These are phyloP conservation scores for Nematodospora anomalae DNA, from an alignment of 1,139 yeast genomes.

Conservation along the genomic window DNA sequence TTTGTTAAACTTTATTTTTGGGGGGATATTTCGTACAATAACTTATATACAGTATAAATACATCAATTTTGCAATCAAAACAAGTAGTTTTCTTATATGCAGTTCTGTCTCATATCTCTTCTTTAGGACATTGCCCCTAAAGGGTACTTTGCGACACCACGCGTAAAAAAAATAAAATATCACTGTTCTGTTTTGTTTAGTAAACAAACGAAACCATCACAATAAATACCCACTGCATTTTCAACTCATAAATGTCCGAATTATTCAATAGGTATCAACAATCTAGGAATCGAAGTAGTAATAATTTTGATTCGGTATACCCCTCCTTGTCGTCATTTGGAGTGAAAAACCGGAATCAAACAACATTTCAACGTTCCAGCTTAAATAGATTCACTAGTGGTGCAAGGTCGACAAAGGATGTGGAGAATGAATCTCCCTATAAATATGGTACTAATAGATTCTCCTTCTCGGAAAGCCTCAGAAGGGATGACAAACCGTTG, in stretches of 20 bases:
- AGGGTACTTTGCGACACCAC: slow-evolving; percentile 1
- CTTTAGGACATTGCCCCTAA: too few relatives aligned
- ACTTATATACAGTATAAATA: too few relatives aligned
- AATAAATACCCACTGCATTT: not conserved
- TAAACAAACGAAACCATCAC: slow-evolving; percentile 1
- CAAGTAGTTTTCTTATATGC: not conserved
- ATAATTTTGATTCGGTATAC: not conserved
- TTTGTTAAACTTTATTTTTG: too few relatives aligned
- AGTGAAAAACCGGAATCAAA: slow-evolving; percentile 1
- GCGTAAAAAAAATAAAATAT: too few relatives aligned
- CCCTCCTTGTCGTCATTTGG: slow-evolving; percentile 5
- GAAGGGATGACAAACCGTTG: not conserved
- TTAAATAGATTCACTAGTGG: not conserved
- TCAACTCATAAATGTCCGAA: slow-evolving; percentile 9
- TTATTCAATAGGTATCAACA: slow-evolving; percentile 11
- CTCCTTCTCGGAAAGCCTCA: not conserved
- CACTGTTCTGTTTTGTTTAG: not conserved
- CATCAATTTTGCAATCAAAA: not conserved
- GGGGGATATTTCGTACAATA: too few relatives aligned
- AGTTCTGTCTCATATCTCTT: not conserved
- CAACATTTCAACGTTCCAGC: not conserved
- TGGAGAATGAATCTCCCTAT: not conserved
- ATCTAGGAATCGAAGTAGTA: slow-evolving; percentile 2
- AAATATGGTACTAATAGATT: not conserved
- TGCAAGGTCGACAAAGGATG: not conserved